A percentile compares a stretch with the other conserved stretches of the same genome.
Conservation (phyloP, 2,329 filamentous ascomycete species). For the Dactylonectria macrodidyma region DNA sequence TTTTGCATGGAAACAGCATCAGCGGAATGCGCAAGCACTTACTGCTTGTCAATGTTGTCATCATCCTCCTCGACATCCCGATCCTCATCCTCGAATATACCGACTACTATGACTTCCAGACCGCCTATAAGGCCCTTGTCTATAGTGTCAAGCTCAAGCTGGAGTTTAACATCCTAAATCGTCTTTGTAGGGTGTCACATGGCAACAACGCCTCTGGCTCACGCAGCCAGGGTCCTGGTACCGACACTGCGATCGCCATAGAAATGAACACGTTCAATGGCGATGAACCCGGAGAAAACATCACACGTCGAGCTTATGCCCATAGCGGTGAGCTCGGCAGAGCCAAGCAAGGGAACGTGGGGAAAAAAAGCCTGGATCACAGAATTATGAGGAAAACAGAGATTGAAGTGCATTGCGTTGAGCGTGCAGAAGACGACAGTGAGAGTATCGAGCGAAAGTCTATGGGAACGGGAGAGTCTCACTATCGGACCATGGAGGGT, state of each 20-base stretch:
- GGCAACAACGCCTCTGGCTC: conserved; percentile 40
- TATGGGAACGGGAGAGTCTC: neutral
- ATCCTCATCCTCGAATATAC: conserved; percentile 55
- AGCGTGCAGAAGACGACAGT: neutral
- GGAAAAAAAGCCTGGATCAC: neutral
- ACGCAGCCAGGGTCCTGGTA: conserved; percentile 22
- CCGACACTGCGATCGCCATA: neutral
- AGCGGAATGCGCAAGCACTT: conserved; percentile 54
- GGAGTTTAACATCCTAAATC: conserved; percentile 57
- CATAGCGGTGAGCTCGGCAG: neutral
- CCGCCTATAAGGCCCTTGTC: conserved; percentile 54
- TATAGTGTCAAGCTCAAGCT: conserved; percentile 58
- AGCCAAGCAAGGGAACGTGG: neutral
- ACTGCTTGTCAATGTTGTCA: conserved; percentile 60
- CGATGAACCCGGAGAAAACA: neutral
- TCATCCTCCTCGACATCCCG: conserved; percentile 61
- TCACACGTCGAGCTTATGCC: conserved; percentile 1
- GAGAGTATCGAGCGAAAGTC: neutral
- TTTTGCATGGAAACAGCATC: neutral
- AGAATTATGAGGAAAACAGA: conserved; percentile 6
- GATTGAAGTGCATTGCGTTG: conserved; percentile 13
- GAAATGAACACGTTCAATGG: conserved; percentile 5
- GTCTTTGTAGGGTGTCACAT: conserved; percentile 50
- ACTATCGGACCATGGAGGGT: neutral
- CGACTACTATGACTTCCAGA: conserved; percentile 53